A percentile compares a stretch with the other conserved stretches of the same genome.
Conservation (phyloP, 1,139 yeast species). For the Nadsonia commutata region DNA sequence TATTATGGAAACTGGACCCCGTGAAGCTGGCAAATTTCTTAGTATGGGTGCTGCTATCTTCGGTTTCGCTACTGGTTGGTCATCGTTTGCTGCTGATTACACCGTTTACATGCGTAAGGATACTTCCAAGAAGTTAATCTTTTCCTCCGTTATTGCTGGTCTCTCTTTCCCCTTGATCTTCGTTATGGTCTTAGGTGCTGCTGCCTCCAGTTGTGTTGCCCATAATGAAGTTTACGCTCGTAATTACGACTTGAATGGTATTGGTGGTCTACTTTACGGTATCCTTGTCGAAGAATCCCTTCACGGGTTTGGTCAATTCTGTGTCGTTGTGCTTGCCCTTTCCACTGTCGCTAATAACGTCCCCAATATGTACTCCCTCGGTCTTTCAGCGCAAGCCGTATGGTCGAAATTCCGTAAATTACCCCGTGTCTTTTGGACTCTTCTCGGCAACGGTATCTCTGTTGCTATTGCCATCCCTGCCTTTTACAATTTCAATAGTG, state of each 20-base stretch:
- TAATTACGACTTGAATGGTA: conserved; percentile 37
- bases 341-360: conserved; percentile 82
- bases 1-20: conserved; percentile 26
- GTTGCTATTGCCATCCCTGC: conserved; percentile 85
- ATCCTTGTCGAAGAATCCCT: conserved; percentile 64
- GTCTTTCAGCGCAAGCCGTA: conserved; percentile 69
- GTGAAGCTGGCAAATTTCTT: conserved; percentile 61
- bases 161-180: conserved; percentile 53
- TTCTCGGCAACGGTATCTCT: conserved; percentile 58
- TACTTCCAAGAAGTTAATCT: conserved; percentile 43
- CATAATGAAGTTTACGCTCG: conserved; percentile 34
- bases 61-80: conserved; percentile 94
- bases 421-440: conserved; percentile 75
- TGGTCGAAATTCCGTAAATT: conserved; percentile 57
- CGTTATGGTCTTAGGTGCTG: conserved; percentile 76
- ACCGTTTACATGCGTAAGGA: conserved; percentile 69
- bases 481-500: conserved; percentile 52
- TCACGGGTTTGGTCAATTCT: conserved; percentile 80
- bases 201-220: conserved; percentile 54
- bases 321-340: conserved; percentile 67
- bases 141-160: conserved; percentile 49
- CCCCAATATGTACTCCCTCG: conserved; percentile 86
- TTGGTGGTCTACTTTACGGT: conserved; percentile 75
- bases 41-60: conserved; percentile 74
- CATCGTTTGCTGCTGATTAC: conserved; percentile 84